phyloP scores from a whole-genome alignment of 495 filamentous ascomycete species.

The Tetracladium marchalianum region DNA sequence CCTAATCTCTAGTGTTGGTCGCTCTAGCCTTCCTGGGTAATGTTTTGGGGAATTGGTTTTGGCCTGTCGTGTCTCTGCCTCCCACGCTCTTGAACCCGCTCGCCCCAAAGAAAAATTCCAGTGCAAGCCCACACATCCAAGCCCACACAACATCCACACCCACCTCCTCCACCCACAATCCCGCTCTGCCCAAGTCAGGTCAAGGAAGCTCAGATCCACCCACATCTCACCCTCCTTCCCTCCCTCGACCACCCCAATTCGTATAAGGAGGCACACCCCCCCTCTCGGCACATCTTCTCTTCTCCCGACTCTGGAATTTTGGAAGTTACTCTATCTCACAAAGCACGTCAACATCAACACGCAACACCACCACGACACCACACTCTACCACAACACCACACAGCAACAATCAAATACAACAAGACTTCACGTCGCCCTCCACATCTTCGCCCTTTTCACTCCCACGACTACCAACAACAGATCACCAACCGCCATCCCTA shows the following conservation, averaged over 20 bases:
- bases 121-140: neutral
- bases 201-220: neutral
- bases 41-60: too few relatives aligned
- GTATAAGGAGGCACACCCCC: slow-evolving; percentile 1
- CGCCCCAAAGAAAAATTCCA: neutral
- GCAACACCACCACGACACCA: neutral
- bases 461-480: neutral
- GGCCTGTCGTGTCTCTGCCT: neutral
- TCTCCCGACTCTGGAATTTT: neutral
- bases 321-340: neutral
- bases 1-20: too few relatives aligned
- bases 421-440: neutral
- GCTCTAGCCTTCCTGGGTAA: too few relatives aligned
- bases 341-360: neutral
- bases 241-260: neutral
- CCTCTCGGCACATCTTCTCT: neutral
- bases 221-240: neutral
- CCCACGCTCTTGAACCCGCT: too few relatives aligned
- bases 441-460: neutral
- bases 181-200: neutral
- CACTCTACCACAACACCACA: neutral
- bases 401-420: neutral
- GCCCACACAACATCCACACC: neutral
- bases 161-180: neutral
- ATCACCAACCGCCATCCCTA: neutral